Evolutionary conservation across 2,329 filamentous ascomycete genomes (phyloP).

Genomic region (Aspergillus sojae): DNA sequence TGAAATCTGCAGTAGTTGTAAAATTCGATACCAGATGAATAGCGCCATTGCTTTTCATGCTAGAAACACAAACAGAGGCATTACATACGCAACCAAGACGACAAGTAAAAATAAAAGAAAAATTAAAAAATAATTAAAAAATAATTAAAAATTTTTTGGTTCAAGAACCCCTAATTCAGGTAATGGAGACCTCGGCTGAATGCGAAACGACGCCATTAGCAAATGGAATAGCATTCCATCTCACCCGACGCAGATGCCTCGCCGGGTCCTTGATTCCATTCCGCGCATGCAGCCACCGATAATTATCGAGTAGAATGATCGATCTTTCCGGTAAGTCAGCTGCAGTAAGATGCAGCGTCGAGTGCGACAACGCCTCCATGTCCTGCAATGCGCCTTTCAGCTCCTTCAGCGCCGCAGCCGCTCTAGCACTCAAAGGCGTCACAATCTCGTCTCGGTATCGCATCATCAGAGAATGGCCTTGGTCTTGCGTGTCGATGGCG

Average conservation of each 20-base stretch:
- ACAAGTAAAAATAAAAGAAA: background rate
- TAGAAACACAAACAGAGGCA: background rate
- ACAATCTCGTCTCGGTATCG: background rate
- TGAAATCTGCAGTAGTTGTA: background rate
- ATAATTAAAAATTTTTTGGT: too few species aligned
- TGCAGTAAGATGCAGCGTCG: background rate
- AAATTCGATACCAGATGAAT: background rate
- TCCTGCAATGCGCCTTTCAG: background rate
- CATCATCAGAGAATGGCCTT: background rate
- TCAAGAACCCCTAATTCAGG: background rate
- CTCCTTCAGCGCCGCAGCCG: background rate
- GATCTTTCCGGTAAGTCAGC: background rate
- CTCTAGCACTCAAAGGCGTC: background rate
- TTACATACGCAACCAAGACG: background rate
- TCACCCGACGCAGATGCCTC: background rate
- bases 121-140: background rate
- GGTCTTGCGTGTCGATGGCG: background rate
- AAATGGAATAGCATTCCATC: background rate
- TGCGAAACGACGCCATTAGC: background rate
- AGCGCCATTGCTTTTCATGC: background rate
- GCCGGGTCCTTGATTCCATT: background rate
- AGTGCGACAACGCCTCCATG: background rate
- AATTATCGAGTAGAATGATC: background rate
- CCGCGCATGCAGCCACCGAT: background rate
- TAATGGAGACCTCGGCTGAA: too few species aligned